Conservation (phyloP, 257 asterid species). For the Nyctanthes arbortristis region DNA sequence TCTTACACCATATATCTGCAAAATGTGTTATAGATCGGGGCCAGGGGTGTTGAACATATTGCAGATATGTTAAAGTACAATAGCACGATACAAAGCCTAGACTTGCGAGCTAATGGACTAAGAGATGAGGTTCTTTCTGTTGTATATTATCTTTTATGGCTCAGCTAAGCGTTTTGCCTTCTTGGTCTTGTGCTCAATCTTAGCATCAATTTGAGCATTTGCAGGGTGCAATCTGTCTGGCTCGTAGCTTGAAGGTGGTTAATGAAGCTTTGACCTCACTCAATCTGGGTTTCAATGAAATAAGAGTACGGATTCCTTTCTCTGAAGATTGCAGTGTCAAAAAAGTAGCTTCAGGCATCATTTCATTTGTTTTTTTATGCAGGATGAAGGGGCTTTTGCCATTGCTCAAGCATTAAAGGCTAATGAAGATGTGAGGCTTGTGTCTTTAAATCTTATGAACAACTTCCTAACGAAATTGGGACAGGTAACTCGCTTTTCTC, state of each 20-base stretch:
- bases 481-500: constrained; percentile 48
- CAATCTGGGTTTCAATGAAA: constrained; percentile 93
- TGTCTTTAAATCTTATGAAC: constrained; percentile 76
- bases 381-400: constrained; percentile 95
- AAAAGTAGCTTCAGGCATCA: neutral
- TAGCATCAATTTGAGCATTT: constrained; percentile 14
- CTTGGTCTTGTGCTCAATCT: constrained; percentile 2
- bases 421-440: constrained; percentile 81
- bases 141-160: neutral
- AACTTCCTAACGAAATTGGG: constrained; percentile 94
- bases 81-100: constrained; percentile 71
- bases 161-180: constrained; percentile 1
- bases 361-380: constrained; percentile 20
- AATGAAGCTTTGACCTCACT: constrained; percentile 82
- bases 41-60: constrained; percentile 73
- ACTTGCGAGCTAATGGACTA: constrained; percentile 91
- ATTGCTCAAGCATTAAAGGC: constrained; percentile 95
- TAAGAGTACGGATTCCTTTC: constrained; percentile 57
- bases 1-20: constrained; percentile 22
- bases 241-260: constrained; percentile 90
- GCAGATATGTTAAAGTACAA: constrained; percentile 95
- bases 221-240: constrained; percentile 86
- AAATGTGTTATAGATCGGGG: constrained; percentile 62
- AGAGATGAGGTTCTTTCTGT: constrained; percentile 70
- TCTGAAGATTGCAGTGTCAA: neutral